A percentile compares a stretch with the other conserved stretches of the same genome.
These are phyloP conservation scores for Colletotrichum orbiculare DNA, from an alignment of 2,329 filamentous ascomycete genomes.

Conservation along the genomic window DNA sequence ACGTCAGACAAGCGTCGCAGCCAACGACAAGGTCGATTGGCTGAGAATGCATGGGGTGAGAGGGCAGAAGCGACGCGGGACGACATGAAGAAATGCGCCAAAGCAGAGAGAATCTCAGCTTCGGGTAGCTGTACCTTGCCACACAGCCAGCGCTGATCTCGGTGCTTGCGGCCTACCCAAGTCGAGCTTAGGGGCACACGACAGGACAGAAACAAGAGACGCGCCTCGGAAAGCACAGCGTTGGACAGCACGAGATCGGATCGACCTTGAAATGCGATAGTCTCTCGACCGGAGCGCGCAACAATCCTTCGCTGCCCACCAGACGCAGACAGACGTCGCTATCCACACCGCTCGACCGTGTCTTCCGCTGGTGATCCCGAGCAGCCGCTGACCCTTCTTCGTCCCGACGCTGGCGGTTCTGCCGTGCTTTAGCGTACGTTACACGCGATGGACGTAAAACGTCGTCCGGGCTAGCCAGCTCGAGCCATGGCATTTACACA, in stretches of 20 bases:
- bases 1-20: conserved; percentile 8
- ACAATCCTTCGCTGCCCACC: conserved; percentile 1
- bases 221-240: conserved; percentile 2
- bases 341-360: conserved; percentile 10
- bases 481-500: conserved; percentile 5
- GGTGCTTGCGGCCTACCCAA: background rate
- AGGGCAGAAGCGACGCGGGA: too few relatives aligned
- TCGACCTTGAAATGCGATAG: conserved; percentile 14
- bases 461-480: conserved; percentile 1
- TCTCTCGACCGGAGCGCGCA: conserved; percentile 8
- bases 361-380: conserved; percentile 19
- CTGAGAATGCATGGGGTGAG: too few relatives aligned
- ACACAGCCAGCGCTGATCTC: conserved; percentile 8
- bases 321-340: conserved; percentile 4
- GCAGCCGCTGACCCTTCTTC: conserved; percentile 18
- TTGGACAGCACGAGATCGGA: conserved; percentile 15
- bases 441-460: conserved; percentile 12
- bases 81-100: background rate
- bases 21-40: conserved; percentile 20
- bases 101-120: conserved; percentile 18
- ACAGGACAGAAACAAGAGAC: background rate
- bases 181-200: conserved; percentile 3
- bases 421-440: conserved; percentile 7
- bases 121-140: conserved; percentile 13
- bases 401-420: conserved; percentile 10